These are phyloP conservation scores for Septoria linicola DNA, from an alignment of 2,329 filamentous ascomycete genomes.

Conservation along the genomic window DNA sequence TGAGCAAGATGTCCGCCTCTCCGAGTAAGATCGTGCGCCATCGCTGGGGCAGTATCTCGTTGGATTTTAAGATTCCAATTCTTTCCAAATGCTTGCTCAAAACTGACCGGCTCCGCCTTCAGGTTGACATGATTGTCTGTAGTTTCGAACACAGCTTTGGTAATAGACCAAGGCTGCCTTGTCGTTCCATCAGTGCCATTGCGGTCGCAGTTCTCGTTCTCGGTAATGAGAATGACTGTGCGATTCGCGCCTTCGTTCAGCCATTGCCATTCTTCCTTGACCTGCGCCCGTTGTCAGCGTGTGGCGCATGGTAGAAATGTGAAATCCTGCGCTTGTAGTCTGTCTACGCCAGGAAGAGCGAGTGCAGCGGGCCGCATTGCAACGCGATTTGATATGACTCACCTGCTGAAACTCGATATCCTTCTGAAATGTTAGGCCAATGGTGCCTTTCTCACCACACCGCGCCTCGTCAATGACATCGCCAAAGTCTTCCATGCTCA, in stretches of 20 bases:
- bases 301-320: too few species aligned
- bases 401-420: conserved; percentile 10
- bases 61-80: conserved; percentile 11
- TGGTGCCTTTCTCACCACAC: conserved; percentile 3
- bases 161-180: conserved; percentile 7
- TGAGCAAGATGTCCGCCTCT: conserved; percentile 1
- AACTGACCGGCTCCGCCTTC: neutral
- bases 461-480: neutral
- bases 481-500: conserved; percentile 9
- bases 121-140: conserved; percentile 1
- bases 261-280: conserved; percentile 11
- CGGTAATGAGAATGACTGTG: conserved; percentile 8
- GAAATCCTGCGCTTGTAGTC: too few species aligned
- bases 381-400: too few species aligned
- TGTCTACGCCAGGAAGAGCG: too few species aligned
- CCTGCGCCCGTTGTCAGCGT: neutral
- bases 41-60: neutral
- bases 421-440: conserved; percentile 1
- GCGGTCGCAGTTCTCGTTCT: conserved; percentile 8
- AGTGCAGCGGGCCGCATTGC: too few species aligned
- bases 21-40: neutral
- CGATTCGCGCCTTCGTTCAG: neutral
- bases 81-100: conserved; percentile 12
- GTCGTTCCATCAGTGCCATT: conserved; percentile 7
- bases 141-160: conserved; percentile 8